Evolutionary conservation across 2,329 filamentous ascomycete genomes (phyloP), one percentile per base, ranked within the genome.

Genomic region (Drechmeria coniospora): DNA sequence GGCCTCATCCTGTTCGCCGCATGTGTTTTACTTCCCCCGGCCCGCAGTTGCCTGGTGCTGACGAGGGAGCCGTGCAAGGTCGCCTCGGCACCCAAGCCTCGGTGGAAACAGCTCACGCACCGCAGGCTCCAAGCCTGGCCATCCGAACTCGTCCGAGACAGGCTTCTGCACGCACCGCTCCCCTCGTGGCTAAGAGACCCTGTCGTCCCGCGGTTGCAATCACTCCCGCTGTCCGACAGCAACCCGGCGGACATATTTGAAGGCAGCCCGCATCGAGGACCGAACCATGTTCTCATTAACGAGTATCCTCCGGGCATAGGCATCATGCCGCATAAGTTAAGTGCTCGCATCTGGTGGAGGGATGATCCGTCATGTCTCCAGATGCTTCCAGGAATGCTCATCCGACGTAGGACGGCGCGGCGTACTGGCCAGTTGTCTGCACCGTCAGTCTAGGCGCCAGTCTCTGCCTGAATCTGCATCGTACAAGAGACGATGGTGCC

Each of bases 261-360:
- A 12, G 47, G 61, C 13, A 81, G 84, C 27, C 80, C 81, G 5
- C 86, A 95, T 45, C 43, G 59, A 12, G 63, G 60, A 4, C 82
- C 87, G 3, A 98, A 95, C 43, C 90, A 95, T 54, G 82, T 92
- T 25, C 63, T 95, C 21, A 74, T 95, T 41, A 98, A 98, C 46
- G 86, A 94, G 50, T 98, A 95, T 50, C 64, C 65, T 2, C 73
- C 81, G 0, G 82, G 81, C 2, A 71, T 93, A 36, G 87, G 87
- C n/a, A 95, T 95, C 39, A 92, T 94, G 81, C 76, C 86, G 25
- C 87, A 95, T 50, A 90, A 94, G 59, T 49, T 55, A 43, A 51
- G 50, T 54, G 42, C 33, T 46, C 29, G 38, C 32, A 32, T 30
- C 26, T 35, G 27, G 18, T 25, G 23, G 31, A 26, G 15, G 18